Conservation (phyloP, 1,139 yeast genomes). For the Yamadazyma songkhlaensis region DNA sequence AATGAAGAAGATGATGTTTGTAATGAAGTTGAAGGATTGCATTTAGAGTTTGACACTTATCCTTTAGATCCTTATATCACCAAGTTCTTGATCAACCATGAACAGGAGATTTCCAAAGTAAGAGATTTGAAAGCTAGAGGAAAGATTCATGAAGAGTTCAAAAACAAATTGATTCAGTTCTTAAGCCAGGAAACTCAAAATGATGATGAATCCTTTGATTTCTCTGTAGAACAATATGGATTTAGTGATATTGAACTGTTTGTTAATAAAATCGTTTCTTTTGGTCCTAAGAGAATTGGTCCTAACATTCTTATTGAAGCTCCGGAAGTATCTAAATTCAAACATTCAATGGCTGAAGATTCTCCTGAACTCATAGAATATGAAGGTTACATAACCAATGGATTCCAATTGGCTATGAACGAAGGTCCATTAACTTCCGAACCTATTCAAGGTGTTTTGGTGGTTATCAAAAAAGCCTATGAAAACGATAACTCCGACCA, state of each 20-base stretch:
- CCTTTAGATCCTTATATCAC: constrained; percentile 58
- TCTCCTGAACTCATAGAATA: constrained; percentile 38
- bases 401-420: constrained; percentile 77
- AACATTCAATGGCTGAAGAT: constrained; percentile 20
- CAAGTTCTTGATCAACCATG: constrained; percentile 49
- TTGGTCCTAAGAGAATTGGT: constrained; percentile 79
- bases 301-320: constrained; percentile 72
- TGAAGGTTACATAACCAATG: constrained; percentile 71
- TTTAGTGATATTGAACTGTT: constrained; percentile 22
- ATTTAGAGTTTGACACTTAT: constrained; percentile 46
- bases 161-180: constrained; percentile 26
- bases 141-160: constrained; percentile 5
- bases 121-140: constrained; percentile 15
- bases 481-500: constrained; percentile 26
- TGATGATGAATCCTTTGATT: constrained; percentile 4
- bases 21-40: constrained; percentile 40
- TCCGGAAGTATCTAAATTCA: constrained; percentile 31
- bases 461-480: constrained; percentile 35
- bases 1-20: constrained; percentile 24
- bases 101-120: constrained; percentile 27
- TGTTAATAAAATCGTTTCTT: constrained; percentile 52
- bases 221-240: constrained; percentile 10
- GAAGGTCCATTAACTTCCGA: constrained; percentile 92
- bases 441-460: constrained; percentile 78
- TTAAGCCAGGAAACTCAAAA: constrained; percentile 23